Percentiles rank a stretch among this genome's conserved stretches.
Conservation (phyloP, 169 alveolate genomes). For the Plasmodium ovale region DNA sequence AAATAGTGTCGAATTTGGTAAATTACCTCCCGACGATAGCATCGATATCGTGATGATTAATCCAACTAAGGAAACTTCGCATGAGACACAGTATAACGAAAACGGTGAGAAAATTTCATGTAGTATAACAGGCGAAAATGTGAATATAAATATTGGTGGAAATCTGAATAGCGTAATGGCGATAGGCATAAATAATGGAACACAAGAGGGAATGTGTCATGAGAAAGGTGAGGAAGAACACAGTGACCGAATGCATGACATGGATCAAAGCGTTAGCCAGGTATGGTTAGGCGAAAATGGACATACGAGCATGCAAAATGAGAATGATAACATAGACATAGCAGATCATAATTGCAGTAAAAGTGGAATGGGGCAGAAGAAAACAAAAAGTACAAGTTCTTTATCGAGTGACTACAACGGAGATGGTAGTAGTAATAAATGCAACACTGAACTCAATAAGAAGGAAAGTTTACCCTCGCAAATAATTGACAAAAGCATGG, state of each 20-base stretch:
- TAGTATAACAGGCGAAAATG: not conserved
- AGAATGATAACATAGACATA: too few species aligned
- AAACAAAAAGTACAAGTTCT: not conserved
- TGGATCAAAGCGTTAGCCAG: not conserved
- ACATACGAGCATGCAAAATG: not conserved
- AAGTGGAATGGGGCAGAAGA: not conserved
- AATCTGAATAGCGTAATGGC: not conserved
- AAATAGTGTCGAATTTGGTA: not conserved
- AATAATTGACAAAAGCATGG: not conserved
- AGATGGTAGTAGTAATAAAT: not conserved
- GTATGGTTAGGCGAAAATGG: not conserved
- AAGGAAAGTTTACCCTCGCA: not conserved
- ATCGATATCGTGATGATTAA: constrained; percentile 12
- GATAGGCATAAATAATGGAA: not conserved
- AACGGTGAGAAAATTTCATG: not conserved
- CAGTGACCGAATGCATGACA: not conserved
- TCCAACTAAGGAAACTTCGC: not conserved
- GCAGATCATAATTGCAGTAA: not conserved
- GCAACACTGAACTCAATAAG: not conserved
- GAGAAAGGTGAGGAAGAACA: not conserved
- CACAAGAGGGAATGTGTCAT: not conserved
- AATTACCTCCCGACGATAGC: not conserved
- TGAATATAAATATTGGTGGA: not conserved
- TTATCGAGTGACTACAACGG: not conserved
- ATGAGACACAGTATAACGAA: not conserved